Base-by-base conservation (phyloP, 495 filamentous ascomycete genomes). In the Penicillium lividum region DNA sequence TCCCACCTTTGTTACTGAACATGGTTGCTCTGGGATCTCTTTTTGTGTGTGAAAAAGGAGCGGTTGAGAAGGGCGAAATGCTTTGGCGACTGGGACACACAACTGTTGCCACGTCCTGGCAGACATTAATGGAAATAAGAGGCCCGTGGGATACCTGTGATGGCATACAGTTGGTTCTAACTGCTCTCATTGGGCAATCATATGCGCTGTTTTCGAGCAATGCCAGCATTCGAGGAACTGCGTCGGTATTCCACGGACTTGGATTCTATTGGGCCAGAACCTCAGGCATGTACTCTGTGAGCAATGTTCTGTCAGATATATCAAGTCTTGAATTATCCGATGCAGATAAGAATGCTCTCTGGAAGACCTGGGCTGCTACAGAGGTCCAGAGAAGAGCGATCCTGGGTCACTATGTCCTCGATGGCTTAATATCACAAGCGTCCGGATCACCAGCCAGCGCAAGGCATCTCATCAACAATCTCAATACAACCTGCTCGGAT, bases 21-120 rank as follows among this genome's bases (percentile, higher is more conserved):
- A 65, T 65, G 63, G 59, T 62, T 16, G 59, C 63, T 0, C 31
- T 65, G 36, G 58, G 63, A 0, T 65, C 63, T 15, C 44, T 65
- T 7, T 65, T 65, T 25, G 58, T 61, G 29, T 65, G 51, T 30
- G 45, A 61, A 9, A 50, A 53, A 5, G 53, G 53, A 11, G 40
- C 54, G 10, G 27, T 43, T 3, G 46, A 48, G n/a, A 65, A 61
- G 28, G 62, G 58, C 9, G 58, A 61, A 42, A 54, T 64, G 43
- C 53, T 66, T 30, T 63, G 60, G 64, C 54, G 60, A 16, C 51
- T 66, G 9, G 60, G 57, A 5, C 64, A 63, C 22, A 61, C 60
- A 3, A 57, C 63, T 18, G 63, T 62, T 15, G 59, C 63, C 10
- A 62, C 59, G 3, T 59, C 56, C 16, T 66, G 63, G 63, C 59